These are phyloP conservation scores for Beauveria pseudobassiana DNA, from an alignment of 2,329 filamentous ascomycete genomes.

Conservation along the genomic window DNA sequence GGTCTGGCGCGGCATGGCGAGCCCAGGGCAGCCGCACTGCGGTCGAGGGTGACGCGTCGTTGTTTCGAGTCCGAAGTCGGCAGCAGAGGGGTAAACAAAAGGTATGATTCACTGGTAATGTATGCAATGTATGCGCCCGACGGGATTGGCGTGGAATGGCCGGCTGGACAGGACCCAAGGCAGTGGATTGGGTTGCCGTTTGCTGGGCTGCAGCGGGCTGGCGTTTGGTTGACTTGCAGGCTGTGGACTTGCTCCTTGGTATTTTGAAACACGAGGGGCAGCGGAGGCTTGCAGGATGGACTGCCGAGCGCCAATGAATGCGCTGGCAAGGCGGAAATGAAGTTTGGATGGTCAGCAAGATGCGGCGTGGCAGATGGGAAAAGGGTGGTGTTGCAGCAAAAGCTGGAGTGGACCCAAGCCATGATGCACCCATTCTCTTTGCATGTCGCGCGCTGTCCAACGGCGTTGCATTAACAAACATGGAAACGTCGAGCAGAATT, in stretches of 20 bases:
- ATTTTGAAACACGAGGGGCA: constrained; percentile 7
- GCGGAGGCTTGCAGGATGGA: constrained; percentile 4
- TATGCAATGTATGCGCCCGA: background rate
- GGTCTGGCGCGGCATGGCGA: constrained; percentile 37
- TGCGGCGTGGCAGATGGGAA: background rate
- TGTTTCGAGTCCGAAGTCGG: constrained; percentile 8
- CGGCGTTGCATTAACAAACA: constrained; percentile 2
- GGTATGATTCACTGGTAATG: background rate
- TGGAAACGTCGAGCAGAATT: background rate
- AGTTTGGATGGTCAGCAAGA: background rate
- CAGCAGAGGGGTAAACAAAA: background rate
- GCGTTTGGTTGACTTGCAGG: background rate
- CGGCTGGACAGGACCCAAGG: constrained; percentile 1
- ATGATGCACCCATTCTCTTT: background rate
- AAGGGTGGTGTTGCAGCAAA: background rate
- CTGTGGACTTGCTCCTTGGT: background rate
- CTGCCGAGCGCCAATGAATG: constrained; percentile 2
- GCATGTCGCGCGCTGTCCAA: constrained; percentile 4
- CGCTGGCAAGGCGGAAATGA: background rate
- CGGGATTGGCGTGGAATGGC: background rate
- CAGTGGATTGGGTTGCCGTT: constrained; percentile 2
- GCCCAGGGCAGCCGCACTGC: background rate
- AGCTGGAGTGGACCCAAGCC: background rate
- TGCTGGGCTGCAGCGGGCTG: background rate
- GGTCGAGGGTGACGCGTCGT: constrained; percentile 1